Evolutionary conservation across 768 basidiomycete genomes (phyloP).

Genomic region (Phanerochaete sordida): DNA sequence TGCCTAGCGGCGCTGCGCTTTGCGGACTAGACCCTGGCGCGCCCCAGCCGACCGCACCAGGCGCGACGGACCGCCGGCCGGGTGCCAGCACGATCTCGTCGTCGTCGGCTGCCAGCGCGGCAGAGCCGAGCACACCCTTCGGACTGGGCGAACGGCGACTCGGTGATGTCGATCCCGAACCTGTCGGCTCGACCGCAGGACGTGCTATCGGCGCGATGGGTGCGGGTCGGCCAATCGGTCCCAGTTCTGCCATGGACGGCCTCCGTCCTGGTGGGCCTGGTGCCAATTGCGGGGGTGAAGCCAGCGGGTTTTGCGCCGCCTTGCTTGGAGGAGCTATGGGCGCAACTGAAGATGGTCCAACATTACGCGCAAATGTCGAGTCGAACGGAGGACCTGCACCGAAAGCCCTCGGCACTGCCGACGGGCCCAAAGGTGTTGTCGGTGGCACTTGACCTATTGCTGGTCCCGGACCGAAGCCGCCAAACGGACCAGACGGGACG

Average conservation of each 20-base stretch:
- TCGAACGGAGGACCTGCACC: constrained; percentile 52
- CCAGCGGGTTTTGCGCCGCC: constrained; percentile 29
- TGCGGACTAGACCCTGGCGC: constrained; percentile 40
- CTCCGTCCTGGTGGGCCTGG: constrained; percentile 48
- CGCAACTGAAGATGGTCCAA: constrained; percentile 26
- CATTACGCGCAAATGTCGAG: constrained; percentile 40
- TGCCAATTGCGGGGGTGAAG: constrained; percentile 37
- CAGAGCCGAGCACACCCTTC: constrained; percentile 72
- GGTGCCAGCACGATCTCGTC: constrained; percentile 68
- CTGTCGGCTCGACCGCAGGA: constrained; percentile 41
- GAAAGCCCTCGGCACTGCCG: constrained; percentile 53
- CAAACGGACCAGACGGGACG: constrained; percentile 47
- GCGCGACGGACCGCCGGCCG: constrained; percentile 33
- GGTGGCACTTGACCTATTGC: constrained; percentile 40
- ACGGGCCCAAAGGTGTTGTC: constrained; percentile 47
- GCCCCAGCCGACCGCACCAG: constrained; percentile 47
- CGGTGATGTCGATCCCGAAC: constrained; percentile 61
- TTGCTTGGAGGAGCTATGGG: constrained; percentile 38
- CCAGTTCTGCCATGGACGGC: constrained; percentile 42
- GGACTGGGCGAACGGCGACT: constrained; percentile 48
- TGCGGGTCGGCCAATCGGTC: constrained; percentile 54
- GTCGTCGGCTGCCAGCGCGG: constrained; percentile 73
- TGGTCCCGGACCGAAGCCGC: constrained; percentile 43
- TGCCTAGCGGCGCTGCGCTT: constrained; percentile 25
- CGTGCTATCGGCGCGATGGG: constrained; percentile 68